Evolutionary conservation across 441 rosid genomes (phyloP).

Genomic region (Adansonia grandidieri): DNA sequence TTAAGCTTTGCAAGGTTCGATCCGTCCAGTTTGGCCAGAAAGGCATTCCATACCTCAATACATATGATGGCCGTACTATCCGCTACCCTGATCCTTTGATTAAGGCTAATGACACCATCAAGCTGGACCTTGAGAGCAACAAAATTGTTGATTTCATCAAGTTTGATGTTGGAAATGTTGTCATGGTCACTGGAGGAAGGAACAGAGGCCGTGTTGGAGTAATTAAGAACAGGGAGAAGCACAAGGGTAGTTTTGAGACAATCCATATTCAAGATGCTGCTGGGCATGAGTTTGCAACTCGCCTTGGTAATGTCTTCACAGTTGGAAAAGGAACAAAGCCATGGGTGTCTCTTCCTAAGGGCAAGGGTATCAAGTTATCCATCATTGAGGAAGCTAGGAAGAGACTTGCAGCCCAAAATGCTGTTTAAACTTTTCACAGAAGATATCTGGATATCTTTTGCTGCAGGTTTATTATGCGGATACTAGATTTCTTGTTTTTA

Average conservation of each 20-base stretch:
- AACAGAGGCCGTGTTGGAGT: conserved; percentile 82
- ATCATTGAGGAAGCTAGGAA: conserved; percentile 80
- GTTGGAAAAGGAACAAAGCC: conserved; percentile 78
- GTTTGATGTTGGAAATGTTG: conserved; percentile 80
- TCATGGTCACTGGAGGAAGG: conserved; percentile 84
- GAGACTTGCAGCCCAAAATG: conserved; percentile 65
- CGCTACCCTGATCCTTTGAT: conserved; percentile 79
- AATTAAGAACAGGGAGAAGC: conserved; percentile 77
- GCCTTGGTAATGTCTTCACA: conserved; percentile 75
- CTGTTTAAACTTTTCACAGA: conserved; percentile 26
- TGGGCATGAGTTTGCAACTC: conserved; percentile 81
- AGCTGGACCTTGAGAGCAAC: conserved; percentile 69
- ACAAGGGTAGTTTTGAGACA: conserved; percentile 79
- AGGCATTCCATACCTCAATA: conserved; percentile 74
- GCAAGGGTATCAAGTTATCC: conserved; percentile 80
- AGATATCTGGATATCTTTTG: not conserved
- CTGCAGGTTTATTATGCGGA: conserved; percentile 13
- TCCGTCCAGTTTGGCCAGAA: conserved; percentile 66
- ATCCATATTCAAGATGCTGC: conserved; percentile 73
- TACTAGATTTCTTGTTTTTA: not conserved
- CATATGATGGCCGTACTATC: conserved; percentile 80
- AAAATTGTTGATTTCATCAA: conserved; percentile 76
- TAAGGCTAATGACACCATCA: conserved; percentile 79
- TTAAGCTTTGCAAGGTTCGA: conserved; percentile 77
- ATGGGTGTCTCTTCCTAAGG: conserved; percentile 84